Evolutionary conservation across 805 yeast species (phyloP), one percentile per base, ranked within the genome.

Genomic region (Isabelozyma heimii): DNA sequence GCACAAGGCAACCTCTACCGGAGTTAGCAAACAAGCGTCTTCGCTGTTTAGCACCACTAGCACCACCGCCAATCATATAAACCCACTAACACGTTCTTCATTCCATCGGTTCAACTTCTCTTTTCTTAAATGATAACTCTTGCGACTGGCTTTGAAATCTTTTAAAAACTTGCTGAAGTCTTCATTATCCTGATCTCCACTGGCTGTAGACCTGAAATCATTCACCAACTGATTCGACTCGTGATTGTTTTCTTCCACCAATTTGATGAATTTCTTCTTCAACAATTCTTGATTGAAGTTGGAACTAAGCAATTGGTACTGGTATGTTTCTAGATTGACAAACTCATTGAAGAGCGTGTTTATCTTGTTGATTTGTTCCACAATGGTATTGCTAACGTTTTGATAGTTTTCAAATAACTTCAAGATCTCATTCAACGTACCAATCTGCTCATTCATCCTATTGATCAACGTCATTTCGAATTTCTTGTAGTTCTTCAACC

Each of bases 31-130:
- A 20, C 24, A 20, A 20, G 24, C 24, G 24, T 20, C 24, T 20
- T 20, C 24, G 24, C 24, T 20, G 24, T 20, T 20, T 20, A 20
- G 24, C 24, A 20, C 24, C 24, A 20, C 24, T 3, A 20, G 24
- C n/a, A 30, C 35, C n/a, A 3, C 35, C 14, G 16, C 14, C 17
- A 13, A 13, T 26, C 50, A 63, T n/a, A 66, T 54, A 41, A 70
- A 64, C n/a, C 79, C 77, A 30, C 71, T 62, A 0, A 73, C 76
- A 30, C 79, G 53, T 49, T 73, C 77, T 49, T 73, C 79, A 28
- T 69, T 60, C 77, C 77, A 73, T 37, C 79, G 50, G 51, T 69
- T 60, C 48, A 72, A 52, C 54, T 71, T 72, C 52, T 73, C 77
- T 42, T 53, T 56, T 30, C 72, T 57, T 16, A 63, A 52, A 54